phyloP scores from a whole-genome alignment of 2,329 filamentous ascomycete genomes.

The Berkeleyomyces basicola region DNA sequence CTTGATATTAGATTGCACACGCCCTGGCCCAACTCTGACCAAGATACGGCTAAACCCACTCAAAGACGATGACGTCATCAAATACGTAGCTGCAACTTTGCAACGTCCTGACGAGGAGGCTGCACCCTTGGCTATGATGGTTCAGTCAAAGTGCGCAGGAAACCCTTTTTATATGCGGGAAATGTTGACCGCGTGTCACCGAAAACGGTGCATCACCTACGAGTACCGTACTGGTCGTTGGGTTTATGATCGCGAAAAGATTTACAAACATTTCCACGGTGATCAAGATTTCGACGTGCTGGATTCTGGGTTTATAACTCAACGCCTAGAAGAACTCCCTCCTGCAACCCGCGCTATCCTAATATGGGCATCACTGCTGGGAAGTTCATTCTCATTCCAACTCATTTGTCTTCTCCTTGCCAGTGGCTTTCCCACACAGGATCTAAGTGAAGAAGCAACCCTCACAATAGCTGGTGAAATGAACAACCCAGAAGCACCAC shows the following conservation, averaged over 20 bases:
- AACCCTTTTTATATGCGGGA: constrained; percentile 87
- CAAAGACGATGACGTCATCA: constrained; percentile 59
- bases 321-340: constrained; percentile 61
- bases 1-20: constrained; percentile 24
- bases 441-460: constrained; percentile 22
- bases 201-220: constrained; percentile 80
- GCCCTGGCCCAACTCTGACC: constrained; percentile 41
- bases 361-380: constrained; percentile 72
- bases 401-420: constrained; percentile 61
- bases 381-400: constrained; percentile 68
- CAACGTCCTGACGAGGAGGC: constrained; percentile 57
- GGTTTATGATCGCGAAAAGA: constrained; percentile 69
- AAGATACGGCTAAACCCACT: constrained; percentile 58
- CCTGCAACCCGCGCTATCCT: constrained; percentile 59
- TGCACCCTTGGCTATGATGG: constrained; percentile 60
- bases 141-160: constrained; percentile 75
- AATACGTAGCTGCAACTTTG: constrained; percentile 70
- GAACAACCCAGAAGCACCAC: neutral
- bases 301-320: constrained; percentile 67
- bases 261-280: constrained; percentile 72
- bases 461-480: constrained; percentile 15
- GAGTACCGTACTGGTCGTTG: constrained; percentile 70
- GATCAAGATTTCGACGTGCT: constrained; percentile 65
- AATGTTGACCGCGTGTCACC: constrained; percentile 74
- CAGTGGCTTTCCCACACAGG: constrained; percentile 52